Evolutionary conservation across 2,329 filamentous ascomycete genomes (phyloP).

Genomic region (Intubia oerlemansii): DNA sequence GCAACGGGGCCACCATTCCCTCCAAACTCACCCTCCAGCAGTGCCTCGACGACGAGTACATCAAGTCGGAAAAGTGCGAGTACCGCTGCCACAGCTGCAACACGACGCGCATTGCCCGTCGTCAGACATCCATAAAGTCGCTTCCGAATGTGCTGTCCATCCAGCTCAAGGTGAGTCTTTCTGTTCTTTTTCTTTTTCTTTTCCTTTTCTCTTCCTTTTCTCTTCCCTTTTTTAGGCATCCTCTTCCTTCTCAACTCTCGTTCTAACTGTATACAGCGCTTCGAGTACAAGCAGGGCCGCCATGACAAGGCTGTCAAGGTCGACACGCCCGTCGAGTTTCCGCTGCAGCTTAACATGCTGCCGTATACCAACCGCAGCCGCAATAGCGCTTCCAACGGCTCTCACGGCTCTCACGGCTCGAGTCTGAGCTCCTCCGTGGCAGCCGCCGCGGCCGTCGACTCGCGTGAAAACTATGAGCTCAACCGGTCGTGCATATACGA

Average conservation of each 20-base stretch:
- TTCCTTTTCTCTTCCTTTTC: conserved; percentile 20
- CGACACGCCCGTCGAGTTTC: conserved; percentile 69
- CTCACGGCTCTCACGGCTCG: too few species aligned
- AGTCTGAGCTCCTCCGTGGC: background rate
- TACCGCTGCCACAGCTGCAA: conserved; percentile 73
- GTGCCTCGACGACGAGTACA: conserved; percentile 72
- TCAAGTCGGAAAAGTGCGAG: conserved; percentile 68
- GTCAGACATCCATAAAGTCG: conserved; percentile 66
- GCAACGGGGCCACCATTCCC: conserved; percentile 13
- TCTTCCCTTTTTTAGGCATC: background rate
- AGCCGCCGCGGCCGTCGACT: conserved; percentile 15
- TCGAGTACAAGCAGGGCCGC: conserved; percentile 51
- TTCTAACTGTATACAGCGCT: conserved; percentile 23
- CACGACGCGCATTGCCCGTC: conserved; percentile 55
- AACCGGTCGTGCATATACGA: conserved; percentile 59
- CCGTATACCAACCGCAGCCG: conserved; percentile 60
- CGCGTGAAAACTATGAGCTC: conserved; percentile 29
- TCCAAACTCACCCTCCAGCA: conserved; percentile 41
- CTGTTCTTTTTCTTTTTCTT: too few species aligned
- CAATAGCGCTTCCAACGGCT: conserved; percentile 7
- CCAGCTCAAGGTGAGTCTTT: conserved; percentile 87
- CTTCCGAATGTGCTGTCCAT: conserved; percentile 79
- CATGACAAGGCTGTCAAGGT: conserved; percentile 66
- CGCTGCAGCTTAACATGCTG: conserved; percentile 69
- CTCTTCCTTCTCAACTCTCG: background rate